Evolutionary conservation across 805 yeast species (phyloP).

Genomic region (Pichia californica): DNA sequence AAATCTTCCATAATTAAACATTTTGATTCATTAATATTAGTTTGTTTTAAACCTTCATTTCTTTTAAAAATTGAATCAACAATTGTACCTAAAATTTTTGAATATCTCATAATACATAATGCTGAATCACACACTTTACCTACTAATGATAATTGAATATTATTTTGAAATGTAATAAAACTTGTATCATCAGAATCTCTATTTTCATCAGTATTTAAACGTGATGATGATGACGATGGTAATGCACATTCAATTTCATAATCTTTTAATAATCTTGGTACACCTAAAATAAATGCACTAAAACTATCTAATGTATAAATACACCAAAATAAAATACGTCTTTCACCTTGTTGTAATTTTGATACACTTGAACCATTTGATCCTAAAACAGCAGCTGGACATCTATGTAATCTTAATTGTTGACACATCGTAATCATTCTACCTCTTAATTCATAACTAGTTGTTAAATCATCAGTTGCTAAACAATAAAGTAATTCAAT

Average conservation of each 20-base stretch:
- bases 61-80: conserved; percentile 67
- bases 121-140: conserved; percentile 66
- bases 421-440: conserved; percentile 77
- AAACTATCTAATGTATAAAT: conserved; percentile 71
- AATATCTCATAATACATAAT: conserved; percentile 57
- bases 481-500: conserved; percentile 66
- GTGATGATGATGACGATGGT: conserved; percentile 50
- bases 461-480: conserved; percentile 64
- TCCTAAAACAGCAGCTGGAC: conserved; percentile 76
- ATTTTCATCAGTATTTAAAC: conserved; percentile 21
- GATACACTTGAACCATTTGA: conserved; percentile 60
- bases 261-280: conserved; percentile 74
- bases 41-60: conserved; percentile 28
- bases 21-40: conserved; percentile 27
- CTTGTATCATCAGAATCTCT: conserved; percentile 46
- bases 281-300: conserved; percentile 70
- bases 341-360: conserved; percentile 69
- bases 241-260: conserved; percentile 81
- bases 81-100: conserved; percentile 67
- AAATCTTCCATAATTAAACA: conserved; percentile 47
- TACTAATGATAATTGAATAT: conserved; percentile 52
- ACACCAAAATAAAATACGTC: conserved; percentile 82
- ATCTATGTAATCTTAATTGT: conserved; percentile 75
- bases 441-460: conserved; percentile 72
- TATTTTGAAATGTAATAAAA: conserved; percentile 48